A percentile compares a stretch with the other conserved stretches of the same genome.
phyloP scores from a whole-genome alignment of 345 rosid genomes.

The Bretschneidera sinensis region DNA sequence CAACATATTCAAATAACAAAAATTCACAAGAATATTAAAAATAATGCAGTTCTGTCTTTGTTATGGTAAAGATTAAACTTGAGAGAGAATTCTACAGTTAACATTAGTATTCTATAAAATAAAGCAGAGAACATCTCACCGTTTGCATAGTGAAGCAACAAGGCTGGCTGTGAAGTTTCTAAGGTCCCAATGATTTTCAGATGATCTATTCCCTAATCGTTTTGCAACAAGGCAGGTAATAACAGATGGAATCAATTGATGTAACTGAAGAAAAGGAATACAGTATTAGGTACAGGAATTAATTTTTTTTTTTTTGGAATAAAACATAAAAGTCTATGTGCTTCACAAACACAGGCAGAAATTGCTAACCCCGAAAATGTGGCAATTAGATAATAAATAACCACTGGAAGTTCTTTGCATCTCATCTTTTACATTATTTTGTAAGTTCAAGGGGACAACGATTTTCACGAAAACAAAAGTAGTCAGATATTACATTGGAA shows the following conservation, averaged over 20 bases:
- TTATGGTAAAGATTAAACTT: not conserved
- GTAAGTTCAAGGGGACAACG: too few relatives aligned
- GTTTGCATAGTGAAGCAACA: slow-evolving; percentile 65
- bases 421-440: too few relatives aligned
- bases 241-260: slow-evolving; percentile 75
- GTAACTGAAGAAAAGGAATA: slow-evolving; percentile 50
- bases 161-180: slow-evolving; percentile 65
- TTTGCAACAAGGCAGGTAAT: slow-evolving; percentile 75
- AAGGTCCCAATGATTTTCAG: slow-evolving; percentile 81
- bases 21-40: too few relatives aligned
- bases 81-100: not conserved
- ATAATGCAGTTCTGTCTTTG: not conserved
- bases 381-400: too few relatives aligned
- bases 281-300: too few relatives aligned
- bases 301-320: too few relatives aligned
- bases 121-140: slow-evolving; percentile 29
- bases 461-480: too few relatives aligned
- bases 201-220: slow-evolving; percentile 54
- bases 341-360: not conserved
- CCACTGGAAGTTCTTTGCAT: too few relatives aligned
- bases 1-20: too few relatives aligned
- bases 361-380: too few relatives aligned
- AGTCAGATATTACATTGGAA: too few relatives aligned
- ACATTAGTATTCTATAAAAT: not conserved
- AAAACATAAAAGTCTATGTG: not conserved